Base-by-base conservation (phyloP, 2,329 filamentous ascomycete species). In the Orbilia brochopaga region DNA sequence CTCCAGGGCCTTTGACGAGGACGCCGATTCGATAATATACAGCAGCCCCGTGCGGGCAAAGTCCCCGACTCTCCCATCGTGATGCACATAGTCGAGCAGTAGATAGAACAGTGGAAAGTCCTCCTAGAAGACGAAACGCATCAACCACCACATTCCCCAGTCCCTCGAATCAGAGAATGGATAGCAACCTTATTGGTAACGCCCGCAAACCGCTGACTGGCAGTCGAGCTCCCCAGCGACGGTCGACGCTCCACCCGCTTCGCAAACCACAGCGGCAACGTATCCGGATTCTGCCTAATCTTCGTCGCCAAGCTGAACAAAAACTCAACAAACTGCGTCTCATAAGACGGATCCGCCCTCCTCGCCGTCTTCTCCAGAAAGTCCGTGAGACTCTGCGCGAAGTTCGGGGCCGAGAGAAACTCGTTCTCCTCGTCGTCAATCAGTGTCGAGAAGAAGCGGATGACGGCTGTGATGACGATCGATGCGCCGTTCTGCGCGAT, bases 21-120 rank as follows among this genome's bases (percentile, higher is more conserved):
- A 93, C 0, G 93, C 91, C 0, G 91, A 90, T 80, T 97, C 93
- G 76, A 97, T 96, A 69, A 99, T 90, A 80, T 99, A 99, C 6
- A 99, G 84, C 73, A 99, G 80, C 0, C 94, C 94, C 0, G 94
- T 99, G 65, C 94, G 85, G 1, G 94, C 93, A 82, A 99, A 99
- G 79, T 99, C 94, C 11, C 94, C 94, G 17, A 95, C 90, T 63
- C 93, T 88, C 46, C 94, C 94, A 78, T 97, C 93, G 75, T 96
- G 90, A 78, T 99, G 93, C 59, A 99, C 95, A 78, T 96, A 96
- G 78, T 99, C 92, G 78, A 99, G 90, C 75, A 99, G 83, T 44
- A 97, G 85, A 78, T 97, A 97, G 80, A 97, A 97, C 1, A 99
- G 81, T 0, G 94, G 94, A 75, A 99, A 99, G 77, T 97, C 93